phyloP scores from a whole-genome alignment of 2,329 filamentous ascomycete species.

The Curvularia lunata region DNA sequence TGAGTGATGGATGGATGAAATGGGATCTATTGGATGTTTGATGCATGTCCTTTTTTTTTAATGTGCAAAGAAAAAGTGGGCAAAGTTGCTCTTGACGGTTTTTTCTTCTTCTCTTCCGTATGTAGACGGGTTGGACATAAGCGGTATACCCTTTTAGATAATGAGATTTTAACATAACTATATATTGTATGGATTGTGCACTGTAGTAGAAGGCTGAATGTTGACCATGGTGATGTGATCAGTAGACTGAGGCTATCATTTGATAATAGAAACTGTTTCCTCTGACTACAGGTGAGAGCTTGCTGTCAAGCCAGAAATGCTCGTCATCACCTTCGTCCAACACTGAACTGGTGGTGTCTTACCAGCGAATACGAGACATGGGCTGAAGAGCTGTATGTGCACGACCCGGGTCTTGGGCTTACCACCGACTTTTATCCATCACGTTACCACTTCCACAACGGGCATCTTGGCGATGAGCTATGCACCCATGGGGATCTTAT shows the following conservation, averaged over 20 bases:
- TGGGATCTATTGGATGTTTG: neutral
- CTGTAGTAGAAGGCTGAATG: neutral
- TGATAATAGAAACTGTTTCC: no score
- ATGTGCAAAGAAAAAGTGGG: neutral
- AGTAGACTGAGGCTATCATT: no score
- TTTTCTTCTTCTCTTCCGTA: neutral
- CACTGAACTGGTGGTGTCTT: no score
- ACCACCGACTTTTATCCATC: neutral
- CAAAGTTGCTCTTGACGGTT: neutral
- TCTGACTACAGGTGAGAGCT: no score
- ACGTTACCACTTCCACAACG: no score
- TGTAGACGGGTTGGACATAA: constrained; percentile 11
- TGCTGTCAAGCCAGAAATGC: no score
- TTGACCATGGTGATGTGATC: neutral
- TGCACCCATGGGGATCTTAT: no score
- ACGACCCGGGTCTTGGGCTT: neutral
- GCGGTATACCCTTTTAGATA: constrained; percentile 20
- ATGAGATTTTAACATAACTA: constrained; percentile 3
- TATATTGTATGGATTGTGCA: neutral
- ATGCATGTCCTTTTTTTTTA: neutral
- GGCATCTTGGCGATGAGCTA: no score
- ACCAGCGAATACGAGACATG: no score
- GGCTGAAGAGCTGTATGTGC: no score
- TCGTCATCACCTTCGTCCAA: no score
- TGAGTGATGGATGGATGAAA: neutral